These are phyloP conservation scores for Populus hybrid DNA, from an alignment of 441 rosid species.

Conservation along the genomic window DNA sequence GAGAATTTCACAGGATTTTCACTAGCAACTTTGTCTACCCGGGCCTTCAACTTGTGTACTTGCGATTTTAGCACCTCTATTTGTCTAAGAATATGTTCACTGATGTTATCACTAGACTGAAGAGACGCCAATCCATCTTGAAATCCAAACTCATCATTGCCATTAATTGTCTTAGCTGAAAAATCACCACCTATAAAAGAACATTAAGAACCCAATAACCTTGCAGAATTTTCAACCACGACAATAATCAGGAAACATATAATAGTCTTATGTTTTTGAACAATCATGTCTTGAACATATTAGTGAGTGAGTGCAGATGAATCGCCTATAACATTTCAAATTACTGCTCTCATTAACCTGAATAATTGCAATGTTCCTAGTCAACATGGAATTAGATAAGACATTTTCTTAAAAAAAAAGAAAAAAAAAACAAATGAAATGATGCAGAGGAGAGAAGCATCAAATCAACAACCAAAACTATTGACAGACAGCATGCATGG, in stretches of 20 bases:
- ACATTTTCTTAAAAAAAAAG: not conserved
- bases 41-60: slow-evolving; percentile 44
- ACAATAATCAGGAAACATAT: not conserved
- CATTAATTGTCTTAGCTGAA: slow-evolving; percentile 38
- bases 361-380: not conserved
- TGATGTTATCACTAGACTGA: slow-evolving; percentile 44
- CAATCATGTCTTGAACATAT: not conserved
- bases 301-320: not conserved
- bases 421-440: not conserved
- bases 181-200: slow-evolving; percentile 7
- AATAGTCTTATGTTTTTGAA: not conserved
- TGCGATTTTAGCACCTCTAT: slow-evolving; percentile 55
- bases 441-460: not conserved
- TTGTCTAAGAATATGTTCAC: slow-evolving; percentile 58
- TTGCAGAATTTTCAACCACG: not conserved
- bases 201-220: not conserved
- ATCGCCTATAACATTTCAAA: not conserved
- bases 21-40: slow-evolving; percentile 55
- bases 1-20: slow-evolving; percentile 61
- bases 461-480: not conserved
- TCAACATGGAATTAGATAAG: not conserved
- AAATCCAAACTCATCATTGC: slow-evolving; percentile 34
- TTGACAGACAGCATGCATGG: not conserved
- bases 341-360: not conserved
- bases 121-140: slow-evolving; percentile 39